These are phyloP conservation scores for Amaranthus hypochondriacus DNA, from an alignment of 148 eudicot species.

Conservation along the genomic window DNA sequence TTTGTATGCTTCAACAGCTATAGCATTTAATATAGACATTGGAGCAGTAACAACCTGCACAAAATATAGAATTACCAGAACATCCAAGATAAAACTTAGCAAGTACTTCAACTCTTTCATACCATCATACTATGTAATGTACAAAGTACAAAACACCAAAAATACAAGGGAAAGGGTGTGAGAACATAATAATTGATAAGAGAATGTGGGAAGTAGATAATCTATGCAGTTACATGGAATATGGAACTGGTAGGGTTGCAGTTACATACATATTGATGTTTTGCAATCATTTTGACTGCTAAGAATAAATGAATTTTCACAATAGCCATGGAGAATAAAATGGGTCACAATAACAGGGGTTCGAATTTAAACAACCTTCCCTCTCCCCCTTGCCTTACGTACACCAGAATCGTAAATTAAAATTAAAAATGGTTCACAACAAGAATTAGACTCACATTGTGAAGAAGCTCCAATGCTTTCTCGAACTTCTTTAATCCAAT, in stretches of 20 bases:
- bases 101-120: not conserved
- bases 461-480: slow-evolving; percentile 90
- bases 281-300: not conserved
- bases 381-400: too few species aligned
- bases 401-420: too few species aligned
- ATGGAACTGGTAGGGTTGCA: not conserved
- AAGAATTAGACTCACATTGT: slow-evolving; percentile 49
- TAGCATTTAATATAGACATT: slow-evolving; percentile 67
- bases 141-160: not conserved
- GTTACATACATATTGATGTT: not conserved
- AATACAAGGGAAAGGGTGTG: too few species aligned
- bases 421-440: not conserved
- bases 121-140: not conserved
- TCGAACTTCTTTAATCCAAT: slow-evolving; percentile 67
- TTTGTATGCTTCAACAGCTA: slow-evolving; percentile 96
- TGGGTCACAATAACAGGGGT: not conserved
- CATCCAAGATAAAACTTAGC: not conserved
- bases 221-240: not conserved
- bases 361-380: too few species aligned
- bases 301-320: not conserved
- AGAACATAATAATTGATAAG: not conserved
- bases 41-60: slow-evolving; percentile 93
- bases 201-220: not conserved
- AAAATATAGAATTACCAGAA: slow-evolving; percentile 10
- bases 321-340: not conserved